These are phyloP conservation scores for Nicotiana knightiana DNA, from an alignment of 257 asterid genomes.

Conservation along the genomic window DNA sequence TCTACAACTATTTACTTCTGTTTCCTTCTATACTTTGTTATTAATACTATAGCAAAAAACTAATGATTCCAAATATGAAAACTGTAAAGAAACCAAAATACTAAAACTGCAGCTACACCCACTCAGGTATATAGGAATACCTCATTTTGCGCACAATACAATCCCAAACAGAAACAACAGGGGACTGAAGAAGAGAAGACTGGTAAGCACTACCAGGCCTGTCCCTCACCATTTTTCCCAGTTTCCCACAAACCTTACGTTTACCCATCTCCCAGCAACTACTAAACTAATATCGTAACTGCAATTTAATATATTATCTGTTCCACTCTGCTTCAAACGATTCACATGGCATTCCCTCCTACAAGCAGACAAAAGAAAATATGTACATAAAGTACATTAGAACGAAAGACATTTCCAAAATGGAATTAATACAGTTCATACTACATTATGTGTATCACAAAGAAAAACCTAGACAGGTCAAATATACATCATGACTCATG, in stretches of 20 bases:
- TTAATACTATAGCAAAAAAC: conserved; percentile 11
- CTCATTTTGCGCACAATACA: conserved; percentile 86
- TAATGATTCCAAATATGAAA: background rate
- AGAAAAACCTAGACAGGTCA: background rate
- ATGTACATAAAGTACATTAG: background rate
- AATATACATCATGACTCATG: background rate
- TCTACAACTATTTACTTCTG: conserved; percentile 20
- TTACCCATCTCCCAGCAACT: conserved; percentile 31
- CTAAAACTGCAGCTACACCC: conserved; percentile 58
- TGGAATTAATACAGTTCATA: background rate
- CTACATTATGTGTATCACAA: background rate
- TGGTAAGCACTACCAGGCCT: conserved; percentile 39
- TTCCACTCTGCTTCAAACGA: conserved; percentile 22
- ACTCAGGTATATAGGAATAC: conserved; percentile 90
- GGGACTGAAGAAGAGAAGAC: conserved; percentile 68
- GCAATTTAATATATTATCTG: background rate
- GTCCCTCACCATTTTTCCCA: conserved; percentile 45
- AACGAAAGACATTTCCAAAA: background rate
- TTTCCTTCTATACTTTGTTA: conserved; percentile 25
- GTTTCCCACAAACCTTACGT: conserved; percentile 32
- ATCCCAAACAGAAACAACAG: conserved; percentile 85
- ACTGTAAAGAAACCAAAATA: background rate
- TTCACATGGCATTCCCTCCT: conserved; percentile 72
- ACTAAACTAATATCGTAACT: conserved; percentile 8
- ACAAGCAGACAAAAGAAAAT: conserved; percentile 6